Base-by-base conservation (phyloP, 1,139 yeast genomes). In the Yamadazyma triangularis region DNA sequence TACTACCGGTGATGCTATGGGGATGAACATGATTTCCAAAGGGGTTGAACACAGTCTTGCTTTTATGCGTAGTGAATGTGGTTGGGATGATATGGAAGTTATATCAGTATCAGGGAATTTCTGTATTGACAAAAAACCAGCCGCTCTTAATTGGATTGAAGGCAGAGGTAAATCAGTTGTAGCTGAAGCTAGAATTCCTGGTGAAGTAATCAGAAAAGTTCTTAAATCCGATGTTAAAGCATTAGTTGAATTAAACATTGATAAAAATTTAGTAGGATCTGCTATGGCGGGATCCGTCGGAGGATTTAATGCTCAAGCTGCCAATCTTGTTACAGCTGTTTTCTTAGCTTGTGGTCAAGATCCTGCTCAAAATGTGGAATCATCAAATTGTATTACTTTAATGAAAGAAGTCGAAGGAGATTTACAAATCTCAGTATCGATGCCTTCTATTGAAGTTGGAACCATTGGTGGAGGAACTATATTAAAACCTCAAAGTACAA, bases 1-100 rank as follows among this genome's bases (percentile, higher is more conserved):
- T 16, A 88, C 96, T 25, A 91, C 99, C 22, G 99, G 99, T 59
- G 99, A 91, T 67, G 98, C 98, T 13, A 91, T 91, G 99, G 99
- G 98, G 44, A 91, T 91, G 99, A 91, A 91, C 56, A 93, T 91
- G 99, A 93, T 91, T 44, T 91, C 98, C 20, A 91, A 91, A 62
- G 99, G 98, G 58, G 96, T 87, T 31, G 99, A 93, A 58, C 71
- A 69, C 56, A 77, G 96, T 2, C 73, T 91, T 52, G 79, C 79
- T 44, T 78, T 73, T 55, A 88, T 91, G 96, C 77, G 73, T 29
- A 87, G 83, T 50, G 88, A 82, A 48, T 82, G 83, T 55, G 97
- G 96, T 3, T 91, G 91, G 77, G 79, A 75, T 11, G 98, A 91
- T 61, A 91, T 91, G 99, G 78, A 75, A 40, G 76, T 93, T 34